Evolutionary conservation across 495 filamentous ascomycete genomes (phyloP).

Genomic region (Penicillium fimorum): DNA sequence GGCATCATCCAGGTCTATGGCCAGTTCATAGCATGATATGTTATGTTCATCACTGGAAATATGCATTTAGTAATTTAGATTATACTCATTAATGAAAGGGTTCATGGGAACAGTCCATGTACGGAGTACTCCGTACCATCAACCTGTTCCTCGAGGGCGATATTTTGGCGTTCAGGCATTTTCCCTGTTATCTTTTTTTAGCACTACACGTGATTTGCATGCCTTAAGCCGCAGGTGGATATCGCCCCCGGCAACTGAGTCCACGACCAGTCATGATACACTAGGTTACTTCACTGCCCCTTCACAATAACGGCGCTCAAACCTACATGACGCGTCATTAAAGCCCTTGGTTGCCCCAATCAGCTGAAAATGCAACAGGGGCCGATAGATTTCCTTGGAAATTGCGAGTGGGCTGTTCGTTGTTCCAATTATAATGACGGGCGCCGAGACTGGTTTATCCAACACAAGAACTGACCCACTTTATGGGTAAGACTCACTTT

Average conservation of each 20-base stretch:
- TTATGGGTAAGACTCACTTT: background rate
- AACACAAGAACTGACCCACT: background rate
- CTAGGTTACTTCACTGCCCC: background rate
- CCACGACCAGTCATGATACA: slow-evolving; percentile 3
- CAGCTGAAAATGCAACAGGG: background rate
- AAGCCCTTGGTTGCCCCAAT: background rate
- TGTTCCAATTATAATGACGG: background rate
- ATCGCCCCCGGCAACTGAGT: slow-evolving; percentile 4
- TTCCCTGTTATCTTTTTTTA: slow-evolving; percentile 9
- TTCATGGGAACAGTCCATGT: background rate
- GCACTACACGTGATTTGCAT: slow-evolving; percentile 4
- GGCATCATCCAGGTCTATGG: slow-evolving; percentile 49
- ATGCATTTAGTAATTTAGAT: slow-evolving; percentile 8
- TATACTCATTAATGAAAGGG: background rate
- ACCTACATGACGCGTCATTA: slow-evolving; percentile 6
- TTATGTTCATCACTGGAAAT: slow-evolving; percentile 6
- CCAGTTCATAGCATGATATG: slow-evolving; percentile 22
- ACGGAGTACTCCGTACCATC: background rate
- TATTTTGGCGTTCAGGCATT: background rate
- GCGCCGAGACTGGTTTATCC: slow-evolving; percentile 1
- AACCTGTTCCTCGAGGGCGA: background rate
- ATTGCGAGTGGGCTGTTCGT: background rate
- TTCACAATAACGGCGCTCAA: background rate
- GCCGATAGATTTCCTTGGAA: background rate
- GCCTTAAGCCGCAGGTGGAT: slow-evolving; percentile 7